A percentile compares a stretch with the other conserved stretches of the same genome.
Conservation (phyloP, 495 filamentous ascomycete species). For the Thozetella sp. region DNA sequence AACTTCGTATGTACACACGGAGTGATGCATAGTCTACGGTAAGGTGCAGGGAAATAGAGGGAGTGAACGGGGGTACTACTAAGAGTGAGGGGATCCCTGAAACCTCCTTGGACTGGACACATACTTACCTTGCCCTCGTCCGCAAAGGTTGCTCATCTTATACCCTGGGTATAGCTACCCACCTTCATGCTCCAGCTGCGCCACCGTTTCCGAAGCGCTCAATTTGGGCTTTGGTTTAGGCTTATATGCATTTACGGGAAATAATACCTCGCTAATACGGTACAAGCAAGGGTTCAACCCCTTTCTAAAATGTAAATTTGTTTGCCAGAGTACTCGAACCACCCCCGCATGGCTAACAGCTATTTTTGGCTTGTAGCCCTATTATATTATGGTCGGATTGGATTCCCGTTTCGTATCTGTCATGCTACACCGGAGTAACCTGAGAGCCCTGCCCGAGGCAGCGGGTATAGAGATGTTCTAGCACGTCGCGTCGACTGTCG, state of each 20-base stretch:
- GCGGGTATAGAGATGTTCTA: no score
- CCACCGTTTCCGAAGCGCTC: background rate
- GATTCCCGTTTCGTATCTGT: background rate
- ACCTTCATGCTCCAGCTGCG: background rate
- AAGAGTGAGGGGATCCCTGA: background rate
- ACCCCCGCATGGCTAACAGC: background rate
- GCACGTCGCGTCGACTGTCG: no score
- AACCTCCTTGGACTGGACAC: background rate
- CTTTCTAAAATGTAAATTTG: background rate
- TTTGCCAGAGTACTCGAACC: background rate
- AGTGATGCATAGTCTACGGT: background rate
- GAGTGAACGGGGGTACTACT: background rate
- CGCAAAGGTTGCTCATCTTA: background rate
- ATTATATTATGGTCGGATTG: background rate
- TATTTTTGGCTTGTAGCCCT: background rate
- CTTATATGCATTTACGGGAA: background rate
- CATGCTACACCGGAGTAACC: background rate
- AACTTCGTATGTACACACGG: background rate
- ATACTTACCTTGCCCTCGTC: background rate
- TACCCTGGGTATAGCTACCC: background rate
- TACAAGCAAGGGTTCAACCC: background rate
- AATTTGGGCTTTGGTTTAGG: background rate
- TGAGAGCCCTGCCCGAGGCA: background rate
- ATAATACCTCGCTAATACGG: background rate
- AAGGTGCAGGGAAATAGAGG: background rate